A percentile compares a stretch with the other conserved stretches of the same genome.
phyloP scores from a whole-genome alignment of 169 alveolate genomes.

The Plasmodium inui region DNA sequence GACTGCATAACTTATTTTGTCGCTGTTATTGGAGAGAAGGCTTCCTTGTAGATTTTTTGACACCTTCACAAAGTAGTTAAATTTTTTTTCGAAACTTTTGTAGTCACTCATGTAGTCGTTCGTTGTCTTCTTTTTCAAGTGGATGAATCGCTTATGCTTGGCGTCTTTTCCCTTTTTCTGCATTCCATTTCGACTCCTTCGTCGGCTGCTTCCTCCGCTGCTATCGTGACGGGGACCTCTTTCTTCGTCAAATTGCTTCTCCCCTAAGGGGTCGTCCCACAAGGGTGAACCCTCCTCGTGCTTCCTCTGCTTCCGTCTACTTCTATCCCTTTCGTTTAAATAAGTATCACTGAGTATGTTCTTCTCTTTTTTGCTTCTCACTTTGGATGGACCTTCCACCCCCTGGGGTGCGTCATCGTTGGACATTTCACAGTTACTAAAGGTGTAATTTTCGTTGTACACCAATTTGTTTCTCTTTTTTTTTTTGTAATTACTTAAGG shows the following conservation, averaged over 20 bases:
- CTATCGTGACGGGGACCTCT: background rate
- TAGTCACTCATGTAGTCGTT: slow-evolving; percentile 48
- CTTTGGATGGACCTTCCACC: background rate
- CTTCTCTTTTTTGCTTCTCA: background rate
- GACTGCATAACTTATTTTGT: slow-evolving; percentile 14
- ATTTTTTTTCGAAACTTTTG: slow-evolving; percentile 63
- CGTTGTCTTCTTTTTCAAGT: slow-evolving; percentile 21
- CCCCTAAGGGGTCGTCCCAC: background rate
- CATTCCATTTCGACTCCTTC: background rate
- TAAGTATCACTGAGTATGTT: slow-evolving; percentile 23
- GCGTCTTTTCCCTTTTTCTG: background rate
- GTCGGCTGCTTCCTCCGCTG: background rate
- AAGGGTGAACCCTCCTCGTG: background rate
- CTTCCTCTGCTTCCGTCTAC: background rate
- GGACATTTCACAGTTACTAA: slow-evolving; percentile 6
- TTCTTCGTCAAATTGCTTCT: background rate
- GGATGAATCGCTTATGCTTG: background rate
- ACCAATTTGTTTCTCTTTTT: background rate
- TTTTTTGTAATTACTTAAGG: slow-evolving; percentile 7
- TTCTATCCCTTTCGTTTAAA: background rate
- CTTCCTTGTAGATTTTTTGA: slow-evolving; percentile 32
- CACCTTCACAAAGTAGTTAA: slow-evolving; percentile 52
- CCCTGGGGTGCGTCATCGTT: background rate
- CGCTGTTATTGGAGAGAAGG: slow-evolving; percentile 43
- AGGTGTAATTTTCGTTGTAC: slow-evolving; percentile 19